Base-by-base conservation (phyloP, 805 yeast species). In the Nakazawaea siamensis region DNA sequence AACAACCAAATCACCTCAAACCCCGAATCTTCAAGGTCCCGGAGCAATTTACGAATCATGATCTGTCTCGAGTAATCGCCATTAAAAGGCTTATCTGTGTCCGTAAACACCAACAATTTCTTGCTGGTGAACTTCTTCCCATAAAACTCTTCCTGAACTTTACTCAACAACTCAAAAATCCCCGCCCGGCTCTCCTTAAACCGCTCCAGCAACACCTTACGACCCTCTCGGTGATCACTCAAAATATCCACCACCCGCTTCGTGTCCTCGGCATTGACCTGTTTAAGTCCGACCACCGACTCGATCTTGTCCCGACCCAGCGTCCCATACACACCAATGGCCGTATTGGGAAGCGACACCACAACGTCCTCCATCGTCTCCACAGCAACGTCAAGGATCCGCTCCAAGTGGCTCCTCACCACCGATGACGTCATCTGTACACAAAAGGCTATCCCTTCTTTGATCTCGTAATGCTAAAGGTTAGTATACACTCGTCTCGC, bases 101-200 rank as follows among this genome's bases (percentile, higher is more conserved):
- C 81, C 0, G 95, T 84, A 48, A 87, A 73, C 49, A 86, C 58
- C 43, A 85, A 69, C 3, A 84, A 56, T 46, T 80, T 76, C 24
- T 49, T 57, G 33, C 10, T 31, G 10, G 27, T 31, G 29, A 16
- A 23, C 11, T 52, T 52, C 4, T 55, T 52, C 24, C 60, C 51
- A 12, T 59, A 48, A 41, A 81, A 76, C 39, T 76, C 79, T 35
- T 73, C 78, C 35, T 74, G 68, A 7, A 79, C 55, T 16, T 62
- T 60, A 23, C 62, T 63, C 29, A 86, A 60, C 7, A 78, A 62
- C 6, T 54, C 53, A 23, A 55, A 64, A 34, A 67, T n/a, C n/a
- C n/a, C n/a, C n/a, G n/a, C n/a, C n/a, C n/a, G n/a, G n/a, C n/a
- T n/a, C n/a, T n/a, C n/a, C n/a, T n/a, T n/a, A n/a, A n/a, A n/a